Conservation (phyloP, 2,329 filamentous ascomycete species). For the Madurella mycetomatis region DNA sequence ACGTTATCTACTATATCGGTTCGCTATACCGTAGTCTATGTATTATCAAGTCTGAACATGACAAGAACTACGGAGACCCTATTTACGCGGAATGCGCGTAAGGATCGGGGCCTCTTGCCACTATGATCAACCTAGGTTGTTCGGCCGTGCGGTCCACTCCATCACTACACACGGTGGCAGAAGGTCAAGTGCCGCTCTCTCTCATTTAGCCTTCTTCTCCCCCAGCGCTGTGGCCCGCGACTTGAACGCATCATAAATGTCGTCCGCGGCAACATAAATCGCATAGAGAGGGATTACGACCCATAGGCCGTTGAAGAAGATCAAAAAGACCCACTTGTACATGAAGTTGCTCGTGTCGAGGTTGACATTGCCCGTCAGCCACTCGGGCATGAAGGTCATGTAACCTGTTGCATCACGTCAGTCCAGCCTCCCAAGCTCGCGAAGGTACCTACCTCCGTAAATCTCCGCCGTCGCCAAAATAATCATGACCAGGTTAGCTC, state of each 20-base stretch:
- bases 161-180: not conserved
- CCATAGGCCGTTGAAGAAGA: constrained; percentile 67
- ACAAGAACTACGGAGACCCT: no score
- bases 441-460: constrained; percentile 49
- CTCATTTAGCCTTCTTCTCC: constrained; percentile 32
- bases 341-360: constrained; percentile 64
- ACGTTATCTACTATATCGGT: no score
- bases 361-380: constrained; percentile 58
- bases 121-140: no score
- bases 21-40: no score
- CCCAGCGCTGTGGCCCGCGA: constrained; percentile 32
- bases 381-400: constrained; percentile 69
- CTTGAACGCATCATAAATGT: constrained; percentile 53
- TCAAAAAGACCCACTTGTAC: constrained; percentile 63
- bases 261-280: constrained; percentile 49
- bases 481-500: constrained; percentile 58
- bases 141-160: not conserved
- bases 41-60: no score
- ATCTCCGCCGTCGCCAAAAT: constrained; percentile 62
- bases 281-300: constrained; percentile 59
- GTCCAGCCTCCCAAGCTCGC: not conserved
- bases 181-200: not conserved
- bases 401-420: constrained; percentile 45
- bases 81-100: no score
- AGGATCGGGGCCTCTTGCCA: no score